Evolutionary conservation across 225 moss, liverwort and hornwort species (phyloP), one percentile per base, ranked within the genome.

Genomic region (Bryum argenteum): DNA sequence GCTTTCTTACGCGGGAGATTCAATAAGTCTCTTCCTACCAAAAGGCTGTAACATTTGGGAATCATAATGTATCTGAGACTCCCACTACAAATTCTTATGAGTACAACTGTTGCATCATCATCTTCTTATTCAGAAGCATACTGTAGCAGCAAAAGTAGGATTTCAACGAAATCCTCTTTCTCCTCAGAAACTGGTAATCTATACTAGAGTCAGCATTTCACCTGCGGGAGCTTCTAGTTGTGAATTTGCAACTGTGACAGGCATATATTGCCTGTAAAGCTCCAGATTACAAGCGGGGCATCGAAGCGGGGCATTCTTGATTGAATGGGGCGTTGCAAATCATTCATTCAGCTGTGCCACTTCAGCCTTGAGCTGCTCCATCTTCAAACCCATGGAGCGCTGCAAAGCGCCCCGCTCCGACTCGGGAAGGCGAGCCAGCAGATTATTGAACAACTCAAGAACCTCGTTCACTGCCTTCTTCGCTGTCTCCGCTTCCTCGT

Each of bases 301-400:
- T 10, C 17, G 47, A n/a, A 15, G 3, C 47, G 16, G n/a, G n/a
- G n/a, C n/a, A n/a, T n/a, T 16, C 16, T 15, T 48, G 48, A 17
- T n/a, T 3, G 18, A 42, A 54, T 37, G 44, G 11, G 14, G 20
- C 20, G 33, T 33, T 74, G 53, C 43, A 81, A 7, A 11, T 47
- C 47, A 47, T 47, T 48, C 87, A 79, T 84, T 74, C 21, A 89
- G 86, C 81, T 89, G 89, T 43, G 78, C 72, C 50, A 89, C 83
- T 77, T 89, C 89, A 9, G 89, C 86, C 66, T 89, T 89, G 42
- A 89, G 85, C 77, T 89, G 89, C 79, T 89, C 89, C 75, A 75
- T 75, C 66, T 89, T 89, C 70, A 89, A 28, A 28, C 89, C 89
- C 89, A 89, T 89, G 66, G 89, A 89, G 33, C 89, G 86, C 70